phyloP scores from a whole-genome alignment of 2,329 filamentous ascomycete genomes.

The Cercospora beticola region DNA sequence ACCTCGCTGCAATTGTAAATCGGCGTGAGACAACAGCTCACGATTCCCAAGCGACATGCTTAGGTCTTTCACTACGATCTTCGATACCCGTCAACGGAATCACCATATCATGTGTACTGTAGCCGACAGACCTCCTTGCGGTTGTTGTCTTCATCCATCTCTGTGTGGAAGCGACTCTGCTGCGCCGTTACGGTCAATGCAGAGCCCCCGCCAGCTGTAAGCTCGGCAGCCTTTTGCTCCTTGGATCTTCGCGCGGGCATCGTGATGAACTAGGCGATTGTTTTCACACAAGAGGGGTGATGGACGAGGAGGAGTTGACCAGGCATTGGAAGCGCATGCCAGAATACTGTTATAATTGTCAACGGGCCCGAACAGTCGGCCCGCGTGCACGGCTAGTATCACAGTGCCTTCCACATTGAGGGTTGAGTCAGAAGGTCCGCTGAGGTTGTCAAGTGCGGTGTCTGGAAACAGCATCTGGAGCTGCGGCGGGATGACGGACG shows the following conservation, averaged over 20 bases:
- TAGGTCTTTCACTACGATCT: slow-evolving; percentile 63
- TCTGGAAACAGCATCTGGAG: slow-evolving; percentile 9
- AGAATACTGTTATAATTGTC: background rate
- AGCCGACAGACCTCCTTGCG: slow-evolving; percentile 24
- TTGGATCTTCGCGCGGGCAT: slow-evolving; percentile 13
- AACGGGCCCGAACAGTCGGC: background rate
- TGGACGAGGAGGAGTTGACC: background rate
- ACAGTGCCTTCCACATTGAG: background rate
- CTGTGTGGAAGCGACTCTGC: slow-evolving; percentile 29
- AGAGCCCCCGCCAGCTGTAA: slow-evolving; percentile 3
- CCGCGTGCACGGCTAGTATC: background rate
- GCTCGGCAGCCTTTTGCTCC: slow-evolving; percentile 6
- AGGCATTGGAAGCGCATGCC: background rate
- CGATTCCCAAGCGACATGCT: slow-evolving; percentile 60
- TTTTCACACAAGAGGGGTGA: background rate
- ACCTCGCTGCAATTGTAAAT: slow-evolving; percentile 69
- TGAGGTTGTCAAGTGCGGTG: background rate
- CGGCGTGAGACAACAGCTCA: slow-evolving; percentile 70
- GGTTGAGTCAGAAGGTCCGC: slow-evolving; percentile 1
- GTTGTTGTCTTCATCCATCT: slow-evolving; percentile 27
- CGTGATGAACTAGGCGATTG: background rate
- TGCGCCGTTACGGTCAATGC: slow-evolving; percentile 26
- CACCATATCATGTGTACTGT: background rate
- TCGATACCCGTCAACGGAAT: background rate
- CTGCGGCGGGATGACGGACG: slow-evolving; percentile 2